These are phyloP conservation scores for Chalciporus sp. DNA, from an alignment of 1,284 basidiomycete species.

Conservation along the genomic window DNA sequence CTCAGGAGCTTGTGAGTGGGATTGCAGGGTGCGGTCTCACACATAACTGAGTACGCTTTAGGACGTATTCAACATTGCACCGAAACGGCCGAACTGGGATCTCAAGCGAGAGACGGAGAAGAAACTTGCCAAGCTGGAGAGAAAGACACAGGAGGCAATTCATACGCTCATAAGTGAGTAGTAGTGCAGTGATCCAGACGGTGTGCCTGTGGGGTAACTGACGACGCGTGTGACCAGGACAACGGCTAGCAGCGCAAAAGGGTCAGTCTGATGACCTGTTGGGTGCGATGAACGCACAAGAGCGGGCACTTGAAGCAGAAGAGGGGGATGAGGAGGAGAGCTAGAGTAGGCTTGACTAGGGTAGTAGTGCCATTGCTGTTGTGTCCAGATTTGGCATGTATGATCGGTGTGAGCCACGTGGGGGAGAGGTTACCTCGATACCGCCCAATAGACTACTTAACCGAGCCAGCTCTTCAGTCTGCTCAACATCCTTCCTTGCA, in stretches of 20 bases:
- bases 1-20: conserved; percentile 81
- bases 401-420: conserved; percentile 6
- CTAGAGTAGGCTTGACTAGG: neutral
- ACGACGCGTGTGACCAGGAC: conserved; percentile 48
- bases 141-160: conserved; percentile 89
- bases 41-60: conserved; percentile 37
- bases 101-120: conserved; percentile 93
- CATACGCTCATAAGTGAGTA: conserved; percentile 86
- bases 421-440: neutral
- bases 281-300: conserved; percentile 78
- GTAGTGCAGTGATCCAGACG: conserved; percentile 17
- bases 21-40: neutral
- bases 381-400: conserved; percentile 9
- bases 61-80: conserved; percentile 97
- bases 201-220: conserved; percentile 19
- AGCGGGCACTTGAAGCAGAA: conserved; percentile 50
- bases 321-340: conserved; percentile 32
- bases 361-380: too few relatives aligned
- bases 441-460: neutral
- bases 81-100: conserved; percentile 97
- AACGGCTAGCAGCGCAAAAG: conserved; percentile 74
- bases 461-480: neutral
- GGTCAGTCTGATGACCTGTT: conserved; percentile 75
- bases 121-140: conserved; percentile 86
- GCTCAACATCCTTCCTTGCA: conserved; percentile 3